Evolutionary conservation across 208 protist genomes (phyloP), one percentile per base, ranked within the genome.

Genomic region (Porcisia hertigi): DNA sequence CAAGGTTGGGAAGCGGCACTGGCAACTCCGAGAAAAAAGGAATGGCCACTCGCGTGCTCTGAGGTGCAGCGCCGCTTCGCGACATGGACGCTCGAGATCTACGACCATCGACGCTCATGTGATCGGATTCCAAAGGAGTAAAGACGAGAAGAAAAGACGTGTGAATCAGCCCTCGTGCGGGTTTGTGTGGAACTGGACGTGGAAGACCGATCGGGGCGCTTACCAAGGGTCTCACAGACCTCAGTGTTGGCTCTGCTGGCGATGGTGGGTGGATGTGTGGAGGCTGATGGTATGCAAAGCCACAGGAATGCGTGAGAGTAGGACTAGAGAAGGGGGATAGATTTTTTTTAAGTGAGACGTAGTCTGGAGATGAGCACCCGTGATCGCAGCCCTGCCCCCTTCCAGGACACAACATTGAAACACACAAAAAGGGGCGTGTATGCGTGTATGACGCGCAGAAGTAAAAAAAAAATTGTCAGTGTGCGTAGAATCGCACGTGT

Each of bases 1-100:
- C 78, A 14, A 82, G 69, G 45, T 60, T 77, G 0, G 72, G 73
- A 3, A 82, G 69, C 8, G 66, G 66, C 9, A 82, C 78, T 8
- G 78, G 78, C n/a, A 73, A 64, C 39, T 82, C 78, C 2, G 78
- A 71, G 34, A 82, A 82, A 39, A 75, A 58, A 0, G 41, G 23
- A 45, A 36, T 52, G 3, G 78, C 54, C 8, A 49, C 67, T 9
- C 69, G 69, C 23, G 41, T 2, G 43, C 1, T 58, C 39, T 49
- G 66, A 2, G 60, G 41, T 20, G 69, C 23, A n/a, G 69, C 69
- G 3, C 54, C 73, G 12, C 64, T 55, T 54, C 73, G 78, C 34
- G 59, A 60, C 23, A 78, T n/a, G 2, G 73, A 82, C 7, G 45
- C 20, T 36, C 78, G 73, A 73, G 73, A 73, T n/a, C 41, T 71